These are phyloP conservation scores for Alisma plantagoaquatica DNA, from an alignment of 106 monocot genomes.

Conservation along the genomic window DNA sequence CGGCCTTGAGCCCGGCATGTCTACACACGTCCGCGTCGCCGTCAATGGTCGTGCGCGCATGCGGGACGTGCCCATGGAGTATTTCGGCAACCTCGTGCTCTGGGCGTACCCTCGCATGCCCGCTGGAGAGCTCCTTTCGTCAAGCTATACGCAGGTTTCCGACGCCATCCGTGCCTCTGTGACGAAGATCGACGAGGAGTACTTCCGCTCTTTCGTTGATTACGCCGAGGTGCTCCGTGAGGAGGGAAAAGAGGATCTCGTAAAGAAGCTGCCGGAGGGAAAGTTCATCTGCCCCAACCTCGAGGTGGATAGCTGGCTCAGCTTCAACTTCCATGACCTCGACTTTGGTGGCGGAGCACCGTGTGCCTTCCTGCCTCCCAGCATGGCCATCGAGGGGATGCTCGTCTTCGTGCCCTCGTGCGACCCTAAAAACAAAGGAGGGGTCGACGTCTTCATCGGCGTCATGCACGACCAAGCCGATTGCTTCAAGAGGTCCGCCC, in stretches of 20 bases:
- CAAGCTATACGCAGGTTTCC: not conserved
- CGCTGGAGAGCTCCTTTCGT: constrained; percentile 2
- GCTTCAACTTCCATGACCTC: constrained; percentile 16
- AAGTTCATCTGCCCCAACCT: constrained; percentile 12
- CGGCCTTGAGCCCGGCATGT: constrained; percentile 1
- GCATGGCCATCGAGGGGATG: constrained; percentile 17
- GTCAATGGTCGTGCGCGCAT: constrained; percentile 16
- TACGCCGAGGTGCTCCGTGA: constrained; percentile 8
- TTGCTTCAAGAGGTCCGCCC: not conserved
- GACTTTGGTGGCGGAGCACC: constrained; percentile 31
- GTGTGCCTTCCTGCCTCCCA: constrained; percentile 13
- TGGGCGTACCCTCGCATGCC: constrained; percentile 16
- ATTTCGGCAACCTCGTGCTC: constrained; percentile 31
- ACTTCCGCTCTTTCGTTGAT: constrained; percentile 31
- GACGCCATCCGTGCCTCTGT: constrained; percentile 11
- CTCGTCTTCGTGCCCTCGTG: constrained; percentile 19
- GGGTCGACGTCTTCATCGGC: constrained; percentile 1
- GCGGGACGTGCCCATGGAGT: constrained; percentile 8
- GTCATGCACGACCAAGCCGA: not conserved
- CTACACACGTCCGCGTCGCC: constrained; percentile 11
- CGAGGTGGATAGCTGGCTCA: constrained; percentile 31
- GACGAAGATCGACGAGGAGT: constrained; percentile 11
- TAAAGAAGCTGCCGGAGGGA: constrained; percentile 1
- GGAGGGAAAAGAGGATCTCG: constrained; percentile 9
- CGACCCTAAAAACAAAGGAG: constrained; percentile 2